Conservation (phyloP, 768 basidiomycete genomes). For the Phanerochaete sordida region DNA sequence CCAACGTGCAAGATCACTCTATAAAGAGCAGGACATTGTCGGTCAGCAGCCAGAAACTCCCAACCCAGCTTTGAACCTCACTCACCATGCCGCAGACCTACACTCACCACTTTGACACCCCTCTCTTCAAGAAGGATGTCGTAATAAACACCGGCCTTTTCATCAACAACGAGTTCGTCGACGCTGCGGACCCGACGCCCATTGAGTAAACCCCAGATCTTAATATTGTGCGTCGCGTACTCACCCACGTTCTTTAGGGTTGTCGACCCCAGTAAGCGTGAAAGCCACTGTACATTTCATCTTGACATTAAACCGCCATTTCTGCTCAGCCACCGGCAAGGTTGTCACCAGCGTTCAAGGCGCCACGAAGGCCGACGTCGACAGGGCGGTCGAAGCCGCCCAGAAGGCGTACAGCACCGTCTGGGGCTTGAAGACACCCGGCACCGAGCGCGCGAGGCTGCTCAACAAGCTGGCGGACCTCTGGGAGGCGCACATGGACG, state of each 20-base stretch:
- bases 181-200: neutral
- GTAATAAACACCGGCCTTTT: constrained; percentile 34
- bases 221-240: neutral
- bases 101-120: constrained; percentile 22
- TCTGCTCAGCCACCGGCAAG: neutral
- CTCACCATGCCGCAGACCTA: constrained; percentile 10
- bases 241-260: neutral
- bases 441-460: constrained; percentile 22
- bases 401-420: constrained; percentile 16
- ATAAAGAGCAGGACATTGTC: too few relatives aligned
- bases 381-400: neutral
- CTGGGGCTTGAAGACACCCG: constrained; percentile 7
- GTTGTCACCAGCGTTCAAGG: constrained; percentile 28
- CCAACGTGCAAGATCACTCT: too few relatives aligned
- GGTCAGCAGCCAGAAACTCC: too few relatives aligned
- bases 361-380: neutral
- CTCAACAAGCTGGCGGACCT: constrained; percentile 35
- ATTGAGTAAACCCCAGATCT: constrained; percentile 1
- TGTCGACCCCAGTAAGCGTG: constrained; percentile 3
- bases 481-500: constrained; percentile 43
- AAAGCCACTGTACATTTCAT: too few relatives aligned
- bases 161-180: constrained; percentile 34
- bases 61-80: too few relatives aligned
- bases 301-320: too few relatives aligned
- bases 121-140: constrained; percentile 21